Evolutionary conservation across 306 rosid genomes (phyloP), one percentile per base, ranked within the genome.

Genomic region (Urtica urens): DNA sequence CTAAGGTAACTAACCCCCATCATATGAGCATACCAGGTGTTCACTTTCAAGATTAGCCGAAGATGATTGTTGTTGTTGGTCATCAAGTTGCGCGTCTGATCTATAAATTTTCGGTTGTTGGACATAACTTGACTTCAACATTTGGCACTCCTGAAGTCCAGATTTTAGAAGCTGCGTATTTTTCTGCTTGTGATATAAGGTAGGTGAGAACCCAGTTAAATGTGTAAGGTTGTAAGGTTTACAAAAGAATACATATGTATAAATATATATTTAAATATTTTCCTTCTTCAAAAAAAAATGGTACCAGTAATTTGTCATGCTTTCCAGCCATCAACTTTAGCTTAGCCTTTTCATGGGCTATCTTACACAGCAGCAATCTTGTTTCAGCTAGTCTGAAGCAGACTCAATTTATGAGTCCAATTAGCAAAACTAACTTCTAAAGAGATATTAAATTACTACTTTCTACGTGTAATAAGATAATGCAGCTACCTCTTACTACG

Each of bases 401-500:
- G 30, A 56, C 66, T 74, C 51, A 60, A 49, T 51, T 45, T 18
- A 41, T 35, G 58, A 39, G 23, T 23, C 30, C 30, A 60, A 54
- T 46, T 59, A 57, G 43, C 40, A 41, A 23, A 53, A 48, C 51
- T 19, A 63, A 45, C 40, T 55, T 42, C 72, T 27, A 13, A 30
- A 31, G 60, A 34, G 23, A 39, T 27, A 53, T n/a, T n/a, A n/a
- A n/a, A n/a, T n/a, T n/a, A n/a, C n/a, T n/a, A n/a, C n/a, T n/a
- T n/a, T 17, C 49, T 29, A 26, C 29, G 55, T 19, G 63, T 23
- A 46, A 40, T 51, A 46, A 37, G 34, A 59, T 53, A 57, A n/a
- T n/a, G n/a, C n/a, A n/a, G n/a, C 67, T 46, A 90, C 99, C 95
- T 82, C 76, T 70, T 79, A 66, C 68, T 75, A 69, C 53, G 63